A percentile compares a stretch with the other conserved stretches of the same genome.
These are phyloP conservation scores for Tuber borchii DNA, from an alignment of 495 filamentous ascomycete genomes.

Conservation along the genomic window DNA sequence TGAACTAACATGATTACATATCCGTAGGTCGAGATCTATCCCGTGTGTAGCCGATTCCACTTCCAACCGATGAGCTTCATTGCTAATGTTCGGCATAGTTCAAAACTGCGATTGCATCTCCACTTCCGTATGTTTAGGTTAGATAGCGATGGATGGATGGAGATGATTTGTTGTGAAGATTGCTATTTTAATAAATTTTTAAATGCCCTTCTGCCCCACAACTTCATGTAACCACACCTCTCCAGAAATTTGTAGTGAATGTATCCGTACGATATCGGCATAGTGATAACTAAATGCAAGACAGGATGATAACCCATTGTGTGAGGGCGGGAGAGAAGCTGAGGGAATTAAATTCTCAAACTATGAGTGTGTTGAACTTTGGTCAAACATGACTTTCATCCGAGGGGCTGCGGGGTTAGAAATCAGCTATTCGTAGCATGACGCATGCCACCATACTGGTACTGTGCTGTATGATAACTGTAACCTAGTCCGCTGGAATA, in stretches of 20 bases:
- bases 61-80: neutral
- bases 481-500: neutral
- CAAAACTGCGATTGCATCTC: conserved; percentile 37
- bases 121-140: neutral
- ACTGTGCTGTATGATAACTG: neutral
- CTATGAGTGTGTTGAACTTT: neutral
- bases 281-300: neutral
- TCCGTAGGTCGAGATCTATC: conserved; percentile 41
- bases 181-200: neutral
- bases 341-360: neutral
- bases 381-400: neutral
- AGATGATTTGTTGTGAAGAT: neutral
- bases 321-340: neutral
- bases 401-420: neutral
- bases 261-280: neutral
- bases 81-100: conserved; percentile 31
- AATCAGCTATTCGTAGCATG: neutral
- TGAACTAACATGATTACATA: neutral
- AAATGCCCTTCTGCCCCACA: neutral
- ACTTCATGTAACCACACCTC: conserved; percentile 2
- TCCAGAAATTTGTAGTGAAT: neutral
- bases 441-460: neutral
- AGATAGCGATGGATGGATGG: neutral
- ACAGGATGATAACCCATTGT: neutral
- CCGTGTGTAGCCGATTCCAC: conserved; percentile 22